Percentiles rank a stretch among this genome's conserved stretches.
phyloP scores from a whole-genome alignment of 257 asterid genomes.

The Lantana camara region DNA sequence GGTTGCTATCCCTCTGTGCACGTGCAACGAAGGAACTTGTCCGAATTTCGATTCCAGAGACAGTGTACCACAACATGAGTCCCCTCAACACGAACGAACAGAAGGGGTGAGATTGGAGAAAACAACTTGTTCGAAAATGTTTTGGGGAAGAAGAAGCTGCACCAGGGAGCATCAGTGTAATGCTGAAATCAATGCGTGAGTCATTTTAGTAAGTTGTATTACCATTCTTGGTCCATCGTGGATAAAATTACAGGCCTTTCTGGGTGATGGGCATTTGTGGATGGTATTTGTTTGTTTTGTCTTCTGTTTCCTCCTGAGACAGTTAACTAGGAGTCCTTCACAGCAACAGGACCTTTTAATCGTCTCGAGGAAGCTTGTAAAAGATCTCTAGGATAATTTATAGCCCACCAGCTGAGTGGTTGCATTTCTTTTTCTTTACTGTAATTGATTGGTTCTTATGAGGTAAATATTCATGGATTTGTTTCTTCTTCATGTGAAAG shows the following conservation, averaged over 20 bases:
- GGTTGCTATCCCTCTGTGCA: slow-evolving; percentile 67
- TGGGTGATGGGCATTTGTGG: not conserved
- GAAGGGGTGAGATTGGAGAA: slow-evolving; percentile 56
- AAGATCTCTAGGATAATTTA: slow-evolving; percentile 15
- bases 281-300: not conserved
- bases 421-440: not conserved
- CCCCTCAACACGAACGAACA: slow-evolving; percentile 52
- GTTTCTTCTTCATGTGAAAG: too few species aligned
- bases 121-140: slow-evolving; percentile 68
- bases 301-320: not conserved
- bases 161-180: slow-evolving; percentile 76
- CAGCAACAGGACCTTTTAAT: not conserved
- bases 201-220: not conserved
- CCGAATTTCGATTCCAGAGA: slow-evolving; percentile 54
- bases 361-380: slow-evolving; percentile 30
- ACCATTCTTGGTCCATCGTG: not conserved
- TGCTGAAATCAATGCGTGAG: slow-evolving; percentile 66
- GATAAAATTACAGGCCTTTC: not conserved
- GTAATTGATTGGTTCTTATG: not conserved
- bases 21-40: slow-evolving; percentile 71
- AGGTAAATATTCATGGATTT: not conserved
- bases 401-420: slow-evolving; percentile 9
- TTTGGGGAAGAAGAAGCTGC: slow-evolving; percentile 82
- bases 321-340: not conserved
- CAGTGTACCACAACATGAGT: slow-evolving; percentile 41